Evolutionary conservation across 257 asterid genomes (phyloP).

Genomic region (Rehmannia glutinosa): DNA sequence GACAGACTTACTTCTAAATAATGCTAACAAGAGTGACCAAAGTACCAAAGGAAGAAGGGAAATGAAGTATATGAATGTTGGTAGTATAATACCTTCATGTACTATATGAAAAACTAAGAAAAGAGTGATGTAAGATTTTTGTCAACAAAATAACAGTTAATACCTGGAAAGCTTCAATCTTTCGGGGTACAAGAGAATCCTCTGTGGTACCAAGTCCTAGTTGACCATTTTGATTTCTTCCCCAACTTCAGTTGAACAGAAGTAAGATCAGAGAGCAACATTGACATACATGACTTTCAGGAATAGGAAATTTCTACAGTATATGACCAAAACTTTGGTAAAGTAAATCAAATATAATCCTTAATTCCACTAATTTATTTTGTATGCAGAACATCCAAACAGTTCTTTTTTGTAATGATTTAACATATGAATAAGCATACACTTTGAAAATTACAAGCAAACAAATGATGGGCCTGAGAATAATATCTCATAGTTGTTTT

Average conservation of each 20-base stretch:
- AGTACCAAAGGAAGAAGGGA: background rate
- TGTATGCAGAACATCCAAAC: no score
- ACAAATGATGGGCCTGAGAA: no score
- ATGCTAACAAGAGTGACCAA: background rate
- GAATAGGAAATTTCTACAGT: background rate
- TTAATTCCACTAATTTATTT: no score
- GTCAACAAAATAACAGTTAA: conserved; percentile 1
- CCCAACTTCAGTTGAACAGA: conserved; percentile 68
- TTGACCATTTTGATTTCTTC: conserved; percentile 97
- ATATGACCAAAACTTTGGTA: no score
- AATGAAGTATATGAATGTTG: background rate
- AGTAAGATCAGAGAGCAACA: conserved; percentile 16
- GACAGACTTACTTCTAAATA: background rate
- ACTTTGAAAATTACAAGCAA: no score
- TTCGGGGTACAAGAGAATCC: conserved; percentile 86
- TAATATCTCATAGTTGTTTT: no score
- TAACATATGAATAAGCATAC: no score
- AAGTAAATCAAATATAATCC: no score
- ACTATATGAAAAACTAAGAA: background rate
- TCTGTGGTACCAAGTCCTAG: conserved; percentile 94
- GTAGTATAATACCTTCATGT: background rate
- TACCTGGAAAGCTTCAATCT: conserved; percentile 89
- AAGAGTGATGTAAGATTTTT: background rate
- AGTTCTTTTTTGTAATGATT: no score
- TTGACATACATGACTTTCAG: background rate